Percentiles rank a stretch among this genome's conserved stretches.
phyloP scores from a whole-genome alignment of 805 yeast genomes.

The Wickerhamiella musiphila region DNA sequence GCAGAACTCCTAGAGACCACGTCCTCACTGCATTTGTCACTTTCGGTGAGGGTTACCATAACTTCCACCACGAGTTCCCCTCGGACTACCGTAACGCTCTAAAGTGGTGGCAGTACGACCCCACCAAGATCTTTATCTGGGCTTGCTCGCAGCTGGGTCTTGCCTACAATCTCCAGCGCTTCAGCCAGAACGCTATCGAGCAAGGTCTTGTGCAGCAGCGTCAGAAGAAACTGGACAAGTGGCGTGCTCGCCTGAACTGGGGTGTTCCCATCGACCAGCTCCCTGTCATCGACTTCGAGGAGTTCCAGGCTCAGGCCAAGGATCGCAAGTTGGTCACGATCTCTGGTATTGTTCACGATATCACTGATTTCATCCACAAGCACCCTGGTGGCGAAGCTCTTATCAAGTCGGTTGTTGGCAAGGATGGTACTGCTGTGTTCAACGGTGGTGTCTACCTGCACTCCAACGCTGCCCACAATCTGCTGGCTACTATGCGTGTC shows the following conservation, averaged over 20 bases:
- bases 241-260: conserved; percentile 73
- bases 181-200: conserved; percentile 45
- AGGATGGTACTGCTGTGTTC: conserved; percentile 86
- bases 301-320: conserved; percentile 33
- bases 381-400: conserved; percentile 89
- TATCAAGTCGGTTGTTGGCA: conserved; percentile 66
- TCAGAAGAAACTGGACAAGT: conserved; percentile 62
- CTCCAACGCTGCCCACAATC: conserved; percentile 81
- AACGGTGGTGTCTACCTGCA: conserved; percentile 91
- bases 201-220: conserved; percentile 64
- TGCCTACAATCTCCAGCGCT: conserved; percentile 37
- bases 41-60: conserved; percentile 82
- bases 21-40: conserved; percentile 47
- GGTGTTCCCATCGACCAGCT: conserved; percentile 82
- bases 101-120: conserved; percentile 64
- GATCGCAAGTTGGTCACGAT: conserved; percentile 57
- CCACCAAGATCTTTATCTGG: conserved; percentile 63
- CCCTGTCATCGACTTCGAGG: conserved; percentile 47
- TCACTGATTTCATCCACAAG: conserved; percentile 74
- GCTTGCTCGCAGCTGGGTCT: conserved; percentile 34
- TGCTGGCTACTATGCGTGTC: conserved; percentile 84
- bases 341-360: conserved; percentile 84
- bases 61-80: conserved; percentile 92
- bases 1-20: conserved; percentile 57
- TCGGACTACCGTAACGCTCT: conserved; percentile 69